Evolutionary conservation across 1,139 yeast species (phyloP), one percentile per base, ranked within the genome.

Genomic region (Debaryomyces fabryi): DNA sequence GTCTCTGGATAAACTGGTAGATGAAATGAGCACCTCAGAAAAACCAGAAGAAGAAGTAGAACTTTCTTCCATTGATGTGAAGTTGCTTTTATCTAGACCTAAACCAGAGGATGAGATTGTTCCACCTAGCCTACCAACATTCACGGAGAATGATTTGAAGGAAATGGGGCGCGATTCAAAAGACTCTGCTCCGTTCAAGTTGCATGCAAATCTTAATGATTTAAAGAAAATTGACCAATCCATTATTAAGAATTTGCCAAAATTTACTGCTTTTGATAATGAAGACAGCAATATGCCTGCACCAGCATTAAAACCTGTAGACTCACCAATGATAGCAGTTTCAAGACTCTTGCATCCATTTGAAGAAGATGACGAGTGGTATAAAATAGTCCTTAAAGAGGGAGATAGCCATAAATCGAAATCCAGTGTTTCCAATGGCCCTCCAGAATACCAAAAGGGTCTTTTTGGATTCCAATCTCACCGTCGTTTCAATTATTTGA

Each of bases 311-410:
- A 56, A 59, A 30, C 60, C 77, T 50, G 53, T 47, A 55, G 67
- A 65, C 13, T 55, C 63, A 8, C 63, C 63, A 3, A 57, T 65
- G 15, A 62, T 62, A 6, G 54, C 68, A 10, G 79, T 86, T 7
- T 85, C 92, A 0, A 79, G 87, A 48, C 69, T 88, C 43, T 63
- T 86, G 41, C 77, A 83, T 41, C 86, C 89, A 4, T 67, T 73
- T 49, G 88, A 84, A 44, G 85, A 82, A 40, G 87, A 79, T 50
- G 81, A 84, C 21, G 78, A 77, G 21, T 86, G 86, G 82, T 78
- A 76, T 55, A 86, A 85, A 58, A 62, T 87, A 23, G 74, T 85
- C 3, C 72, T 82, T 47, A 78, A 79, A 53, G 85, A 81, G 48
- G 69, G 67, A 43, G 58, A 67, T 3, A 48, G 63, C 21, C 57